Percentiles rank a stretch among this genome's conserved stretches.
Evolutionary conservation across 257 asterid genomes (phyloP).

Genomic region (Ophiorrhiza pumila): DNA sequence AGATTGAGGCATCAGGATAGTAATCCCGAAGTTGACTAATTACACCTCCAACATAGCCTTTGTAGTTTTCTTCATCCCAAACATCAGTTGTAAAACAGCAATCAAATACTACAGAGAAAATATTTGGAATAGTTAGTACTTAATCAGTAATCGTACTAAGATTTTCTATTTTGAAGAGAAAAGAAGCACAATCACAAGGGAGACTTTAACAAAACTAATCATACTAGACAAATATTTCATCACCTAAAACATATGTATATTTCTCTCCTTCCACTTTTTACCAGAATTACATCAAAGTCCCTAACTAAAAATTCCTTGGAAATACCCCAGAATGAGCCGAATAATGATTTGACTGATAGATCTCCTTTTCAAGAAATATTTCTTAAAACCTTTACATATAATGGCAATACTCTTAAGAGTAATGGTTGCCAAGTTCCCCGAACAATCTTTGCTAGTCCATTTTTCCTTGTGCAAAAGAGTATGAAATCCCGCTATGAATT

Average conservation of each 20-base stretch:
- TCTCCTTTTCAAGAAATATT: neutral
- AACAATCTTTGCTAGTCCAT: neutral
- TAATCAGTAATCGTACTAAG: neutral
- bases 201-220: neutral
- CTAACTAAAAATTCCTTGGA: neutral
- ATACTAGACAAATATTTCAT: neutral
- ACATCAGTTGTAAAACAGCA: constrained; percentile 81
- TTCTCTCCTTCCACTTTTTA: neutral
- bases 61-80: constrained; percentile 65
- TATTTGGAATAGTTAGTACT: constrained; percentile 14
- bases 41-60: constrained; percentile 65
- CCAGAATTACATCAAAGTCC: neutral
- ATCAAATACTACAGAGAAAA: constrained; percentile 64
- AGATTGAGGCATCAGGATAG: constrained; percentile 71
- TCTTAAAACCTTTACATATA: neutral
- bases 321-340: neutral
- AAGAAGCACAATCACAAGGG: neutral
- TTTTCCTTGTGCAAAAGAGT: neutral
- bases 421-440: neutral
- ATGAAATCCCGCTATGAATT: neutral
- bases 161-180: neutral
- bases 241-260: neutral
- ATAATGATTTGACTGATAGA: neutral
- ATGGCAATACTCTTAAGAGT: neutral
- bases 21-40: constrained; percentile 65